A percentile compares a stretch with the other conserved stretches of the same genome.
Conservation (phyloP, 495 filamentous ascomycete species). For the Sabuloglossum arenarium region DNA sequence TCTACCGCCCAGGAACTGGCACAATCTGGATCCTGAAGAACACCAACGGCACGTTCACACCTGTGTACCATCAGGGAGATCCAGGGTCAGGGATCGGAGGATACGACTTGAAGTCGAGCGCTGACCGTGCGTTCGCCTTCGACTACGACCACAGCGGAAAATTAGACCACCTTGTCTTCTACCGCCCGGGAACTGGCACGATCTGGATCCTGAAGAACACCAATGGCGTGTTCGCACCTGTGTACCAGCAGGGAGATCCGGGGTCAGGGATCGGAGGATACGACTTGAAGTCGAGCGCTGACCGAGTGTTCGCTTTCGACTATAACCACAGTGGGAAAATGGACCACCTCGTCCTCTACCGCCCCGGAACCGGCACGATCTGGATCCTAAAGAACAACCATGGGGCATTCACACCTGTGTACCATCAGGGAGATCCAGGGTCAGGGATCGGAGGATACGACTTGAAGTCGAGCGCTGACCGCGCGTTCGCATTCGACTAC, state of each 20-base stretch:
- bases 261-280: constrained; percentile 1
- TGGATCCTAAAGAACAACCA: background rate
- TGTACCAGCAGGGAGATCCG: background rate
- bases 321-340: background rate
- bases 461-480: background rate
- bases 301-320: constrained; percentile 2
- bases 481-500: constrained; percentile 1
- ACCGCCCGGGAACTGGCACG: background rate
- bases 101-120: background rate
- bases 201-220: background rate
- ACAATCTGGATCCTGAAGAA: background rate
- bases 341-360: constrained; percentile 1
- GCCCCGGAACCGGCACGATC: background rate
- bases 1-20: background rate
- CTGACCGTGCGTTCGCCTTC: constrained; percentile 1
- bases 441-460: background rate
- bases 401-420: background rate
- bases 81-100: constrained; percentile 1
- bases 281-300: background rate
- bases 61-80: background rate
- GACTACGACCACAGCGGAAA: constrained; percentile 4
- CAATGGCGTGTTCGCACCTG: background rate
- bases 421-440: background rate
- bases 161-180: constrained; percentile 1
- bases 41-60: background rate